A percentile compares a stretch with the other conserved stretches of the same genome.
Conservation (phyloP, 192 early-diverging fungal species). For the Mortierella alpina region DNA sequence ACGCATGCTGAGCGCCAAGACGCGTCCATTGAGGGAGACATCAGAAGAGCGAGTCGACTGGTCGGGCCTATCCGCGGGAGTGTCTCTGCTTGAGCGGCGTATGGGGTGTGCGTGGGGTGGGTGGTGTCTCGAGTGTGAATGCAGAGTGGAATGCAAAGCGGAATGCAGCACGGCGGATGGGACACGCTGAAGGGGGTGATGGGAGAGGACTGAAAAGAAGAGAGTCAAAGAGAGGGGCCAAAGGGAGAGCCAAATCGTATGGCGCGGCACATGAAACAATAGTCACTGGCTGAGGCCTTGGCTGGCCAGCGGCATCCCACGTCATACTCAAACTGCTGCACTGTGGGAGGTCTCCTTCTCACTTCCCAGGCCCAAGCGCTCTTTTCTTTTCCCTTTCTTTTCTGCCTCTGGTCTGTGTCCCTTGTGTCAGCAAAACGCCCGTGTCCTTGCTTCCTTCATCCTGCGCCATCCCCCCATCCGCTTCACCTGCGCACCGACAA, state of each 20-base stretch:
- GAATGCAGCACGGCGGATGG: background rate
- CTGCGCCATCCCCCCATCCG: no score
- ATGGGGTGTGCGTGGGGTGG: no score
- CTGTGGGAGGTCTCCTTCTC: no score
- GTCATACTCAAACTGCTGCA: no score
- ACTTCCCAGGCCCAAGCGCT: no score
- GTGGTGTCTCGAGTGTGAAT: background rate
- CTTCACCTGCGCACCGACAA: no score
- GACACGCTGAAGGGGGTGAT: background rate
- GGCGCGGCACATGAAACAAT: background rate
- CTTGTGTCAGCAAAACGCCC: no score
- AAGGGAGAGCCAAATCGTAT: background rate
- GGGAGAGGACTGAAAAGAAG: background rate
- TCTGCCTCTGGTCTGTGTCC: background rate
- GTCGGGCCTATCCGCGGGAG: no score
- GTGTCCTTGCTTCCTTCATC: no score
- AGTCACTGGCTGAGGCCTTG: background rate
- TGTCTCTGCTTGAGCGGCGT: no score
- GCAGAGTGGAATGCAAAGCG: background rate
- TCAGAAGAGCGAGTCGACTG: background rate
- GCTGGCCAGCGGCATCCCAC: background rate
- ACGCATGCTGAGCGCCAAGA: constrained; percentile 14
- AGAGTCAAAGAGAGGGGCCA: background rate
- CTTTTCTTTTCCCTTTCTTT: background rate
- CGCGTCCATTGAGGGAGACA: constrained; percentile 37